Evolutionary conservation across 495 filamentous ascomycete species (phyloP).

Genomic region (Lophium mytilinum): DNA sequence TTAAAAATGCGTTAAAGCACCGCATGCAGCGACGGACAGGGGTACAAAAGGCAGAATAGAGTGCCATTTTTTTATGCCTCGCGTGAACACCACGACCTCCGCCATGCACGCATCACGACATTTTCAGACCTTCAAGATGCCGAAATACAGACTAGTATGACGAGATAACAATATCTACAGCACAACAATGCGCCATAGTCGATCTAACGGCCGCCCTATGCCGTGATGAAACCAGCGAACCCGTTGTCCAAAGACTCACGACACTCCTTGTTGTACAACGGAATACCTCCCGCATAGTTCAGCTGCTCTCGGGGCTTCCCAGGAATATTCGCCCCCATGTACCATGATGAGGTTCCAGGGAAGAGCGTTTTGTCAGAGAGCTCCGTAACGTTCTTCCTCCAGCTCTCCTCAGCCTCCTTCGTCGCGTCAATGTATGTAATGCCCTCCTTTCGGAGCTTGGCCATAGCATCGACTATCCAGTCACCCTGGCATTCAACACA

Average conservation of each 20-base stretch:
- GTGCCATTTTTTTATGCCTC: no score
- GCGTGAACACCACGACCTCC: no score
- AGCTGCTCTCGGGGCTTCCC: slow-evolving; percentile 41
- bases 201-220: neutral
- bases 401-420: slow-evolving; percentile 39
- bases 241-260: slow-evolving; percentile 25
- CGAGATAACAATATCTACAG: no score
- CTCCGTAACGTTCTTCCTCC: slow-evolving; percentile 37
- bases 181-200: no score
- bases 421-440: slow-evolving; percentile 40
- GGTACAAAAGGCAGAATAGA: no score
- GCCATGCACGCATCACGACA: no score
- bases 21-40: no score
- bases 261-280: slow-evolving; percentile 31
- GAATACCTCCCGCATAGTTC: slow-evolving; percentile 37
- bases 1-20: no score
- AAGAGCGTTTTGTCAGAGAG: slow-evolving; percentile 42
- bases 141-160: no score
- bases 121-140: no score
- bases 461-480: slow-evolving; percentile 44
- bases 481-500: slow-evolving; percentile 43
- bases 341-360: slow-evolving; percentile 35
- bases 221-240: slow-evolving; percentile 26
- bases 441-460: slow-evolving; percentile 34
- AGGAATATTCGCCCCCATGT: slow-evolving; percentile 40